Evolutionary conservation across 2,329 filamentous ascomycete species (phyloP).

Genomic region (Arthrobotrys musiformis): DNA sequence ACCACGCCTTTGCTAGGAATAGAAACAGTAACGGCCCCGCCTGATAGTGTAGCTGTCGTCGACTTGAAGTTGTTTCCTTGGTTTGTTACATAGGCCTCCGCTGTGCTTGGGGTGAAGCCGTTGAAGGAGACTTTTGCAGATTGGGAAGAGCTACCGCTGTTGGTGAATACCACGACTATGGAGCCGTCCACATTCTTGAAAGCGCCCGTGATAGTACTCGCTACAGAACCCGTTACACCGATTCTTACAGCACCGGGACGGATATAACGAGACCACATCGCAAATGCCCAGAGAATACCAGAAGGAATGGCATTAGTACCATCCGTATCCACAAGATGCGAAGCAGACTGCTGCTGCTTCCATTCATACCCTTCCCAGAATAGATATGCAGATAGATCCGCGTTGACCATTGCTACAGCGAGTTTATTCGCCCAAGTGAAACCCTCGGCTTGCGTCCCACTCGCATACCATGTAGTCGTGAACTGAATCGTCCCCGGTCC

Average conservation of each 20-base stretch:
- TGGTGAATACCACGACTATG: conserved; percentile 62
- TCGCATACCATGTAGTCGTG: conserved; percentile 66
- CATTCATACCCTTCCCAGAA: conserved; percentile 68
- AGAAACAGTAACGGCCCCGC: conserved; percentile 40
- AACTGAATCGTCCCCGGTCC: conserved; percentile 65
- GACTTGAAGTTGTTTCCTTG: conserved; percentile 25
- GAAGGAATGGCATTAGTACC: conserved; percentile 60
- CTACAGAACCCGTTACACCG: conserved; percentile 59
- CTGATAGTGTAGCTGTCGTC: conserved; percentile 20
- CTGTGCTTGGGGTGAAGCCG: conserved; percentile 34
- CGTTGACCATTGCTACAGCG: conserved; percentile 66
- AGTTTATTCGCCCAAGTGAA: conserved; percentile 70
- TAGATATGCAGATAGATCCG: conserved; percentile 67
- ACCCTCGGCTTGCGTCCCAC: conserved; percentile 67
- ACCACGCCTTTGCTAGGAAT: conserved; percentile 37
- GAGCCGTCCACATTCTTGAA: conserved; percentile 61
- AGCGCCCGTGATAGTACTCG: conserved; percentile 50
- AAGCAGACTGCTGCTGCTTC: conserved; percentile 60
- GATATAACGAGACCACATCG: conserved; percentile 63
- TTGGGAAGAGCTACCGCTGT: conserved; percentile 57
- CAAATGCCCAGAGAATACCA: conserved; percentile 64
- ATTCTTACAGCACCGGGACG: conserved; percentile 63
- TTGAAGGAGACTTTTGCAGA: conserved; percentile 56
- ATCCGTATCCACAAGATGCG: conserved; percentile 61
- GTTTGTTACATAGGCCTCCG: conserved; percentile 35